These are phyloP conservation scores for Saccharomycopsis javanensis DNA, from an alignment of 805 yeast genomes.

Conservation along the genomic window DNA sequence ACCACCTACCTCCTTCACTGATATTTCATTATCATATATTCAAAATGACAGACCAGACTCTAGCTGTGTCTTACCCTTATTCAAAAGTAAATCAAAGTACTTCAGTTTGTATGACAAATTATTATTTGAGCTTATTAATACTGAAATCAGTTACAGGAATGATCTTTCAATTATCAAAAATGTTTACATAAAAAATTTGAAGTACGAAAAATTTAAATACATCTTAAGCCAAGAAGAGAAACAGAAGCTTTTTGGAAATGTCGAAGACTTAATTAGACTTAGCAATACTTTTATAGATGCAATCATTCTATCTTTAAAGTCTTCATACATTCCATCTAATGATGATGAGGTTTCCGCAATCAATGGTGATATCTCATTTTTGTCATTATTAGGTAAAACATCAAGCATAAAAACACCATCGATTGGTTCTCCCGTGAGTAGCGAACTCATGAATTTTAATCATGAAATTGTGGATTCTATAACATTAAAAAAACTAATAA, in stretches of 20 bases:
- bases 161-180: constrained; percentile 30
- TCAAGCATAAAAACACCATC: not conserved
- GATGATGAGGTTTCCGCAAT: constrained; percentile 20
- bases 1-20: not conserved
- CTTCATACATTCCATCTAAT: constrained; percentile 18
- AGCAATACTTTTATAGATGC: constrained; percentile 22
- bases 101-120: constrained; percentile 3
- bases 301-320: not conserved
- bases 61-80: not conserved
- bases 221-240: constrained; percentile 24
- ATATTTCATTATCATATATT: not conserved
- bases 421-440: not conserved
- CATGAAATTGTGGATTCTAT: constrained; percentile 1
- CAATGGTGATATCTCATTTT: constrained; percentile 13
- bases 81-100: not conserved
- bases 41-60: not conserved
- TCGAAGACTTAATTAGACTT: constrained; percentile 26
- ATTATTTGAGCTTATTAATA: constrained; percentile 26
- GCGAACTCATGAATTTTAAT: not conserved
- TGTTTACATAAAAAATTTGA: constrained; percentile 24
- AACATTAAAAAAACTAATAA: not conserved
- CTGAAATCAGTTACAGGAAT: constrained; percentile 29
- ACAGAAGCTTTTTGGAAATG: constrained; percentile 25
- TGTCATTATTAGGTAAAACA: constrained; percentile 14
- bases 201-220: constrained; percentile 19